phyloP scores from a whole-genome alignment of 768 basidiomycete species.

The Rhizopogon vesiculosus region DNA sequence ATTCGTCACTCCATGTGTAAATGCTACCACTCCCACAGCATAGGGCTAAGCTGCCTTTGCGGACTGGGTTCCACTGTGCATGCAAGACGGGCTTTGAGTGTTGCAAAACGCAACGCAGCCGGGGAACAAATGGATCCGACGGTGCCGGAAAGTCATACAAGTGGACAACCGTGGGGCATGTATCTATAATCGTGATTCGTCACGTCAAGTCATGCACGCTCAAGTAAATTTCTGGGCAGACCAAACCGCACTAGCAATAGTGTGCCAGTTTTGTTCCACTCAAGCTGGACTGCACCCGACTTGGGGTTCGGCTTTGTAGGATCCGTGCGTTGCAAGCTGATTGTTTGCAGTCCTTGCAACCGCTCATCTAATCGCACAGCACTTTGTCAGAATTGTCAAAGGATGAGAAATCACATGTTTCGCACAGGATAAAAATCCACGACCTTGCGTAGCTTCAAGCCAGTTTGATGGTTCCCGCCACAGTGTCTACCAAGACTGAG shows the following conservation, averaged over 20 bases:
- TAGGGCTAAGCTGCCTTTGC: slow-evolving; percentile 62
- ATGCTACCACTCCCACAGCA: slow-evolving; percentile 65
- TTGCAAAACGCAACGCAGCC: slow-evolving; percentile 59
- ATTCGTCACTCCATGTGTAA: slow-evolving; percentile 83
- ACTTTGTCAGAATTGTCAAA: neutral
- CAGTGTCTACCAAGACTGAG: slow-evolving; percentile 44
- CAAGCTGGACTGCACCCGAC: slow-evolving; percentile 64
- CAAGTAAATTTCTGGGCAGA: slow-evolving; percentile 17
- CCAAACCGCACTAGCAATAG: slow-evolving; percentile 73
- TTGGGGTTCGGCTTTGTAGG: slow-evolving; percentile 60
- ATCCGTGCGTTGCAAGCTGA: slow-evolving; percentile 49
- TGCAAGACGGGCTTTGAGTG: slow-evolving; percentile 60
- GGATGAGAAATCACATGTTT: neutral
- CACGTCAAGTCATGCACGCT: neutral
- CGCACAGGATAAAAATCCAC: slow-evolving; percentile 85
- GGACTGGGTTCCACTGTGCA: slow-evolving; percentile 82
- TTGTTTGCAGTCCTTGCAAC: slow-evolving; percentile 48
- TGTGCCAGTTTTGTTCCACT: slow-evolving; percentile 78
- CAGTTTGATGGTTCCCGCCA: slow-evolving; percentile 88
- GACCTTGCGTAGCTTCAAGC: slow-evolving; percentile 78
- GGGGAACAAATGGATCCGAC: slow-evolving; percentile 52
- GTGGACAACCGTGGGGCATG: slow-evolving; percentile 56
- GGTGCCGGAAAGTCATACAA: slow-evolving; percentile 70
- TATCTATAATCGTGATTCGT: slow-evolving; percentile 38
- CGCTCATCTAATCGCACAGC: slow-evolving; percentile 51